phyloP scores from a whole-genome alignment of 139 green algal genomes.

The Deuterostichococcus epilithicus region DNA sequence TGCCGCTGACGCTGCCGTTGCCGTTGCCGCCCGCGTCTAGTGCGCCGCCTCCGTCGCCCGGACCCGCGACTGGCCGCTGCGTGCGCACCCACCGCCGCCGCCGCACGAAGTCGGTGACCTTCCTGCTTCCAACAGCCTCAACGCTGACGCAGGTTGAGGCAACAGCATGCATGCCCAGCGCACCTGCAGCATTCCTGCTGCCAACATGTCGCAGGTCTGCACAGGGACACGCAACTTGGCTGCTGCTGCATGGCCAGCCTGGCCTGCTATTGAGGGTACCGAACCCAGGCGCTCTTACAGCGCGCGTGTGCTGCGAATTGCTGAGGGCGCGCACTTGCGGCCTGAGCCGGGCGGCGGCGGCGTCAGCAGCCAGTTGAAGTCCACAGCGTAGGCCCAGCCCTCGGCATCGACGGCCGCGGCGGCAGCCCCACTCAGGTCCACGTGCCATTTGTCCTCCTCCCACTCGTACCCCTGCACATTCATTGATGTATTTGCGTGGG shows the following conservation, averaged over 20 bases:
- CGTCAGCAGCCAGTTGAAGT: constrained; percentile 57
- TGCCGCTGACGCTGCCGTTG: no score
- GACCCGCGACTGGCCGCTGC: constrained; percentile 6
- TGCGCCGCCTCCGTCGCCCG: no score
- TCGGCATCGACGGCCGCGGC: constrained; percentile 43
- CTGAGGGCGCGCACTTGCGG: constrained; percentile 16
- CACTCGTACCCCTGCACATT: constrained; percentile 39
- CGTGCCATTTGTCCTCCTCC: constrained; percentile 63
- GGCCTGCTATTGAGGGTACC: not conserved
- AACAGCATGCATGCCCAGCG: not conserved
- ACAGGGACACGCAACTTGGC: no score
- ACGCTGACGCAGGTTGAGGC: not conserved
- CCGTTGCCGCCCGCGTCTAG: no score
- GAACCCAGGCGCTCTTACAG: not conserved
- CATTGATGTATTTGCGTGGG: constrained; percentile 2
- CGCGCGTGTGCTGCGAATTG: not conserved
- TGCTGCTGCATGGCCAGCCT: no score
- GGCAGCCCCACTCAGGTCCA: constrained; percentile 62
- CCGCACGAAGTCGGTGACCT: constrained; percentile 60
- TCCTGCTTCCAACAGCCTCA: no score
- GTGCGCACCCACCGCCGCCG: constrained; percentile 56
- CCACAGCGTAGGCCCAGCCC: constrained; percentile 76
- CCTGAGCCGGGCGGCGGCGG: constrained; percentile 34
- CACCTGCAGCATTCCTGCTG: no score
- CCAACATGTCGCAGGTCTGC: no score